Conservation (phyloP, 2,329 filamentous ascomycete genomes). For the Hypoxylon sp. region DNA sequence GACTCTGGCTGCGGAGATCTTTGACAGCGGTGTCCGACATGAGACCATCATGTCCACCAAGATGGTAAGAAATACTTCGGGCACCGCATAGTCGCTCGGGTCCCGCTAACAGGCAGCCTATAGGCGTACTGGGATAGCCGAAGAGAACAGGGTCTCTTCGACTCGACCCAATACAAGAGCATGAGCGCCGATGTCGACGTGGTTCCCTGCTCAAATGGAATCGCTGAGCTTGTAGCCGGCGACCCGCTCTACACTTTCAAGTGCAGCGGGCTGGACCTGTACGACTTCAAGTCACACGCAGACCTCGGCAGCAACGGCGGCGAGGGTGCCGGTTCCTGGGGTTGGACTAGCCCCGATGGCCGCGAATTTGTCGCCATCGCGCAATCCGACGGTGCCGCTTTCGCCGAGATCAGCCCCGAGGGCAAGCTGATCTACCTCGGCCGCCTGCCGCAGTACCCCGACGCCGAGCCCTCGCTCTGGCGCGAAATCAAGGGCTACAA, state of each 20-base stretch:
- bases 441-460: slow-evolving; percentile 65
- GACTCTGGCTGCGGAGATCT: slow-evolving; percentile 51
- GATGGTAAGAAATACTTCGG: slow-evolving; percentile 41
- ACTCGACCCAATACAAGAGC: slow-evolving; percentile 52
- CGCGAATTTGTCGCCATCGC: slow-evolving; percentile 70
- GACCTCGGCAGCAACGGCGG: slow-evolving; percentile 55
- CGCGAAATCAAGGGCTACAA: slow-evolving; percentile 65
- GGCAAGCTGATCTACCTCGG: slow-evolving; percentile 68
- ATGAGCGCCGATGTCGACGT: slow-evolving; percentile 46
- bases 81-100: neutral
- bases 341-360: slow-evolving; percentile 66
- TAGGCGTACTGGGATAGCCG: slow-evolving; percentile 53
- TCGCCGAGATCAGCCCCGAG: slow-evolving; percentile 65
- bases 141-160: slow-evolving; percentile 51
- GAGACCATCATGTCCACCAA: slow-evolving; percentile 54
- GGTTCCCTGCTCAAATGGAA: slow-evolving; percentile 49
- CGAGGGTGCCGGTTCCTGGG: slow-evolving; percentile 63
- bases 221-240: slow-evolving; percentile 48
- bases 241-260: slow-evolving; percentile 53
- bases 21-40: slow-evolving; percentile 54
- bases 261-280: slow-evolving; percentile 55
- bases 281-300: slow-evolving; percentile 57
- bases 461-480: slow-evolving; percentile 63
- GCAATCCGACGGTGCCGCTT: slow-evolving; percentile 68
- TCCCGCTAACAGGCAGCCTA: slow-evolving; percentile 12